Evolutionary conservation across 78 protist species (phyloP).

Genomic region (Dictyostelium citrinum): DNA sequence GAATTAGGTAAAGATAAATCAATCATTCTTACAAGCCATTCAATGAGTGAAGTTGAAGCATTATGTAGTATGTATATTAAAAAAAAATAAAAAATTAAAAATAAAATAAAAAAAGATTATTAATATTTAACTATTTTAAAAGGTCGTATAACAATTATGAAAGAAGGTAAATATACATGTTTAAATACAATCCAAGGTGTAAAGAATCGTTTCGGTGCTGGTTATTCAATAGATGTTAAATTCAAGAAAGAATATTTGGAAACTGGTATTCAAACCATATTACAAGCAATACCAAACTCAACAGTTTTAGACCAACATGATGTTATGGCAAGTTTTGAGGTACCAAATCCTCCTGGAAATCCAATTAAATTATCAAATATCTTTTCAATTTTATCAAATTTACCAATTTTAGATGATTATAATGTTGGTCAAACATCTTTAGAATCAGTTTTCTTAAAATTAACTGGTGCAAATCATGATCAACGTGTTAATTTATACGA

Average conservation of each 20-base stretch:
- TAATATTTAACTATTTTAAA: too few species aligned
- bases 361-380: slow-evolving; percentile 21
- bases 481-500: background rate
- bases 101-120: too few species aligned
- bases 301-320: slow-evolving; percentile 35
- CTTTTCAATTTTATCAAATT: slow-evolving; percentile 15
- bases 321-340: slow-evolving; percentile 27
- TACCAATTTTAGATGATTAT: slow-evolving; percentile 27
- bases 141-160: slow-evolving; percentile 94
- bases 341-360: background rate
- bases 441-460: slow-evolving; percentile 61
- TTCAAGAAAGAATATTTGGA: slow-evolving; percentile 22
- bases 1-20: slow-evolving; percentile 38
- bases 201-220: slow-evolving; percentile 90
- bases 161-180: slow-evolving; percentile 80
- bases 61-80: background rate
- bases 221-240: slow-evolving; percentile 83
- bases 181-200: slow-evolving; percentile 86
- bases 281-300: background rate
- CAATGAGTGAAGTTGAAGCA: slow-evolving; percentile 92
- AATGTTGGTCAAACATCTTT: slow-evolving; percentile 36
- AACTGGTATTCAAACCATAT: slow-evolving; percentile 7
- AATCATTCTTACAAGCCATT: slow-evolving; percentile 90
- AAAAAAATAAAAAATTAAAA: too few species aligned
- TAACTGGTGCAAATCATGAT: background rate